Evolutionary conservation across 2,329 filamentous ascomycete species (phyloP), one percentile per base, ranked within the genome.

Genomic region (Drechslera avenae): DNA sequence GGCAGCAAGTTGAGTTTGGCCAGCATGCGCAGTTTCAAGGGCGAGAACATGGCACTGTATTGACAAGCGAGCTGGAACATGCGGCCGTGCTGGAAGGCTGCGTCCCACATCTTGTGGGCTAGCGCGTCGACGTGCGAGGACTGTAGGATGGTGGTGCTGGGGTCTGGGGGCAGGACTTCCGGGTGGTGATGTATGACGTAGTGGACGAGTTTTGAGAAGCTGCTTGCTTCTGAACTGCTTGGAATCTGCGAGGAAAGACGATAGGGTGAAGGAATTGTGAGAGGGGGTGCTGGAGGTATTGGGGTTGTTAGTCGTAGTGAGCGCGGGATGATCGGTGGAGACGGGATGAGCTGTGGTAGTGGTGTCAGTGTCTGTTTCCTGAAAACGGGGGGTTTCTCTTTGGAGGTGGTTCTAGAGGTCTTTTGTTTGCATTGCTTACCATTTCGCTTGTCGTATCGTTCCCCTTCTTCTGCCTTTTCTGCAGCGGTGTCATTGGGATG

Each of bases 1-100:
- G 63, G 59, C 23, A 66, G 10, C n/a, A 56, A 56, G 1, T 61
- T 61, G n/a, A 63, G 34, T 7, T 39, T 52, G 1, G 62, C 62
- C 6, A 68, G 43, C 3, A 56, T 54, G 0, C 57, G 48, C 0
- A 68, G 42, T 13, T 61, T 62, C 12, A 54, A 13, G 0, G 48
- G 37, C 0, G 48, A 28, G 18, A 52, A 55, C 40, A 60, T 52
- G 30, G 58, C 39, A 19, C 40, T 28, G 35, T 56, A 58, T 30
- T 16, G 36, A 8, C 45, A 55, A 5, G 52, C 39, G 16, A 46
- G 21, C 1, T 46, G 41, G 9, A 60, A 40, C 12, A 54, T 35
- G 7, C 10, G 9, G 1, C 23, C 39, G 8, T 56, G 12, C 0
- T 8, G 30, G 37, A 64, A 52, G 3, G 52, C 52, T 3, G 46